Base-by-base conservation (phyloP, 192 early-diverging fungal species). In the Coemansia sp. region DNA sequence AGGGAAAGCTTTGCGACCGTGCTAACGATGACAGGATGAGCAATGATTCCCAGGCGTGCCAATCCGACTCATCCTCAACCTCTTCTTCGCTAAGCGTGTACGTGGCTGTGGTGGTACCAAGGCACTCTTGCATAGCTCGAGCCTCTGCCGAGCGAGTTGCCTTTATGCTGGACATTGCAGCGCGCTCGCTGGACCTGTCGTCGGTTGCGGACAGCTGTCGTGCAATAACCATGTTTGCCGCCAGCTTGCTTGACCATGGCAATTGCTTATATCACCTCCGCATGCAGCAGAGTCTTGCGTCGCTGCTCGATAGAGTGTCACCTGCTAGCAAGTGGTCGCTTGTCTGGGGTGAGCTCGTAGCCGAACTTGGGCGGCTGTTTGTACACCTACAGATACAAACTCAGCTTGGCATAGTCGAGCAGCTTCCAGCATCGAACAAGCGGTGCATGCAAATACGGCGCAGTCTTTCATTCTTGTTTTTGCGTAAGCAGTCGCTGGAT, bases 381-480 rank as follows among this genome's bases (percentile, higher is more conserved):
- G 27, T 27, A 3, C 65, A 63, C 34, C 10, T 72, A 22, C 62
- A 31, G 34, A 24, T 73, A 42, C 62, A 42, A 16, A 22, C 66
- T 20, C 77, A 67, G 68, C 63, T 74, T 2, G 54, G 52, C 5
- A 38, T 74, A 4, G 64, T 73, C 11, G 72, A 79, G 47, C 38
- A 72, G 42, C 38, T 74, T 20, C 77, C 77, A 5, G 55, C 49
- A n/a, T 43, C 64, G 15, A 79, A 62, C 46, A 70, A 54, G 64
- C 68, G 77, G 55, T 79, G 72, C 59, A 79, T 79, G 72, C 67
- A 79, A 51, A 16, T 79, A 10, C 71, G 77, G 46, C 72, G 62
- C 49, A 74, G 72, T 22, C 65, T 79, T 63, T 64, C 72, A 8
- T 79, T 74, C 60, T 24, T 74, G 40, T 67, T 79, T 47, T 51